Conservation (phyloP, 2,329 filamentous ascomycete genomes). For the Phoma herbarum region DNA sequence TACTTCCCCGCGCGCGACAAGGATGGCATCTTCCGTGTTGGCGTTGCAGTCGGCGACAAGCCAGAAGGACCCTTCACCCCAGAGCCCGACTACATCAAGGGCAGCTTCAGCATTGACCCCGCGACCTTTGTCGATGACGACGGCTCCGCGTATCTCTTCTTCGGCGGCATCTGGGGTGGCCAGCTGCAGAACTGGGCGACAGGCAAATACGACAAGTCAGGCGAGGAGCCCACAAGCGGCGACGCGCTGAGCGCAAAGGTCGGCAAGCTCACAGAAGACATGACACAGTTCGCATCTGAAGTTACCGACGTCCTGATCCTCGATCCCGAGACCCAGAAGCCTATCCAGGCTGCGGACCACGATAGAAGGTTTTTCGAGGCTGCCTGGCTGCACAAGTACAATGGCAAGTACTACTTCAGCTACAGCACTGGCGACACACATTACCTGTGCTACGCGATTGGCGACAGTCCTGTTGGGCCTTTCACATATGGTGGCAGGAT, state of each 20-base stretch:
- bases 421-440: conserved; percentile 84
- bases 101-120: conserved; percentile 80
- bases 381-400: conserved; percentile 79
- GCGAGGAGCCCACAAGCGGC: conserved; percentile 49
- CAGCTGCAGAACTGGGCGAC: conserved; percentile 78
- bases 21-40: conserved; percentile 75
- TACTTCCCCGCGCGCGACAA: conserved; percentile 80
- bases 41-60: conserved; percentile 70
- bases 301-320: conserved; percentile 71
- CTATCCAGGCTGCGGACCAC: conserved; percentile 72
- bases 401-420: conserved; percentile 75
- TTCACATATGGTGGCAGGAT: conserved; percentile 77
- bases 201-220: conserved; percentile 63
- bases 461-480: conserved; percentile 71
- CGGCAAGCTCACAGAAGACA: conserved; percentile 69
- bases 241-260: conserved; percentile 72
- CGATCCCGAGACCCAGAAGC: conserved; percentile 64
- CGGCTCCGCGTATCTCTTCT: conserved; percentile 73
- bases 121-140: conserved; percentile 77
- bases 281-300: conserved; percentile 66
- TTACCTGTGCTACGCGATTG: conserved; percentile 74
- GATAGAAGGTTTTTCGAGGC: conserved; percentile 81
- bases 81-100: conserved; percentile 70
- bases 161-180: conserved; percentile 82
- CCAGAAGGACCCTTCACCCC: conserved; percentile 76